These are phyloP conservation scores for Calonectria naviculata DNA, from an alignment of 2,329 filamentous ascomycete species.

Conservation along the genomic window DNA sequence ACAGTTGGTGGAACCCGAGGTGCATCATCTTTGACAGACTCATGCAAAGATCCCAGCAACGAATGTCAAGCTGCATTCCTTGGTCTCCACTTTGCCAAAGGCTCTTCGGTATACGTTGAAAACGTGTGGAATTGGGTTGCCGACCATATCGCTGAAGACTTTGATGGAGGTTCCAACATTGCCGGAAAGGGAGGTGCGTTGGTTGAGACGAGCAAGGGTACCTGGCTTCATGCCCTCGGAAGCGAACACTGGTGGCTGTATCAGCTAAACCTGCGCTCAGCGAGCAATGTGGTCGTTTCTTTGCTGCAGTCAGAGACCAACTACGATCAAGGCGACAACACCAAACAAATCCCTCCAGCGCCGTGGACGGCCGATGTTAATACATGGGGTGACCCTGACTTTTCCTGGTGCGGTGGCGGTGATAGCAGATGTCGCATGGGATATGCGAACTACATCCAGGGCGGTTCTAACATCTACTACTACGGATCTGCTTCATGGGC, in stretches of 20 bases:
- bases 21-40: neutral
- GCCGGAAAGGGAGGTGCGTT: neutral
- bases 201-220: slow-evolving; percentile 55
- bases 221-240: slow-evolving; percentile 60
- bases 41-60: neutral
- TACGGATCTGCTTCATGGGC: neutral
- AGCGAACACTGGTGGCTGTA: slow-evolving; percentile 70
- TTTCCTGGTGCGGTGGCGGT: neutral
- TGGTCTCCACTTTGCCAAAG: neutral
- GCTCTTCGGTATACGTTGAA: neutral
- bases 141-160: neutral
- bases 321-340: slow-evolving; percentile 25
- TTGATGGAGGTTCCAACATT: neutral
- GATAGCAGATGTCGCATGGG: neutral
- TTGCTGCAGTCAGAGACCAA: slow-evolving; percentile 58
- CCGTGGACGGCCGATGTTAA: neutral
- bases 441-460: neutral
- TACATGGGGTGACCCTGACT: neutral
- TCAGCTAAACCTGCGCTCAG: slow-evolving; percentile 64
- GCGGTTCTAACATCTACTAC: neutral
- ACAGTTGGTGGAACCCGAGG: neutral
- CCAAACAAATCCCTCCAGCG: neutral
- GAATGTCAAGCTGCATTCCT: neutral
- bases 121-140: slow-evolving; percentile 1
- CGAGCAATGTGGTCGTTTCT: slow-evolving; percentile 59